Conservation (phyloP, 345 rosid genomes). For the Microcos paniculata region DNA sequence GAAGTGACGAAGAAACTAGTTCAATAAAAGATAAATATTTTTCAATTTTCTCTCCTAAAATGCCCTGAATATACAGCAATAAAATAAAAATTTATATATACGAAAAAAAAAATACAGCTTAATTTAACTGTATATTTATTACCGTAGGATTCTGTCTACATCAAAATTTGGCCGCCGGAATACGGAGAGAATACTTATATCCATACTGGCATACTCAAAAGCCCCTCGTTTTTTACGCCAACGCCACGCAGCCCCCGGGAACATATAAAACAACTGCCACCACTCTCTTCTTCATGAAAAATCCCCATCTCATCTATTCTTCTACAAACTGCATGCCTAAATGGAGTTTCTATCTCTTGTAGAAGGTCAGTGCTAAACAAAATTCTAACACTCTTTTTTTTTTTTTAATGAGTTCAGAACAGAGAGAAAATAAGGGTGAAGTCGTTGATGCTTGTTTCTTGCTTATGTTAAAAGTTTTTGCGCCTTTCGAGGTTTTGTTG, state of each 20-base stretch:
- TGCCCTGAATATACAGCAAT: too few species aligned
- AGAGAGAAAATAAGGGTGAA: not conserved
- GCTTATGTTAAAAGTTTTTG: slow-evolving; percentile 14
- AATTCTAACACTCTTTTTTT: not conserved
- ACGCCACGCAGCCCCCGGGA: not conserved
- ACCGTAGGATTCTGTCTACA: too few species aligned
- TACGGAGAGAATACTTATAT: too few species aligned
- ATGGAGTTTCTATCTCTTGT: not conserved
- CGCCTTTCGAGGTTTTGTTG: not conserved
- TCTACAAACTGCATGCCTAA: not conserved
- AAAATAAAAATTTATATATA: too few species aligned
- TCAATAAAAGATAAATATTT: too few species aligned
- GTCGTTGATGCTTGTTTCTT: not conserved
- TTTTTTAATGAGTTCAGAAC: not conserved
- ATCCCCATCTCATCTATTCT: not conserved
- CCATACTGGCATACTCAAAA: not conserved
- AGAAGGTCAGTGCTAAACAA: slow-evolving; percentile 5
- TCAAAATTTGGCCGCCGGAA: not conserved
- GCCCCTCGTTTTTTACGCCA: slow-evolving; percentile 3
- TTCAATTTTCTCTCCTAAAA: too few species aligned
- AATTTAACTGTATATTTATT: too few species aligned
- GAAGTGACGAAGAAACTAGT: too few species aligned
- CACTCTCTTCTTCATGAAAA: not conserved
- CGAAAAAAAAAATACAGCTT: too few species aligned
- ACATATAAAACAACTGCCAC: not conserved